Evolutionary conservation across 148 eudicot genomes (phyloP).

Genomic region (Rhododendron henanense): DNA sequence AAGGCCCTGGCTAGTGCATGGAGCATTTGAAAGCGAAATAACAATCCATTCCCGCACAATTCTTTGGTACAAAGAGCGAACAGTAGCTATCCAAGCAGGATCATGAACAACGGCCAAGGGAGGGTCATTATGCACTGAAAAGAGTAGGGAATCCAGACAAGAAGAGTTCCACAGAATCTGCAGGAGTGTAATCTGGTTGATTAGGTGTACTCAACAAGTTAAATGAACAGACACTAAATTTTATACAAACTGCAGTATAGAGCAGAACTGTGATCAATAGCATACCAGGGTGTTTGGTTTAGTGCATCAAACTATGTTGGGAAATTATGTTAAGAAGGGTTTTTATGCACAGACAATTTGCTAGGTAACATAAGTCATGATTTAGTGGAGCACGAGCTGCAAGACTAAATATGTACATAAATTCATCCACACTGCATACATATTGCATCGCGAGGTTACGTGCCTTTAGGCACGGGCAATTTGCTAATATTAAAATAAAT

Average conservation of each 20-base stretch:
- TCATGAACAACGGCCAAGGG: slow-evolving; percentile 80
- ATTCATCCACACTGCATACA: neutral
- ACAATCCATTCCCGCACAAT: slow-evolving; percentile 92
- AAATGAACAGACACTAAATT: slow-evolving; percentile 2
- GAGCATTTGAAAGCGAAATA: slow-evolving; percentile 93
- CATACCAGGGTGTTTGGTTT: neutral
- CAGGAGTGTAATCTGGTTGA: slow-evolving; percentile 15
- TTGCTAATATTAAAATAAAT: neutral
- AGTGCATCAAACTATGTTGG: neutral
- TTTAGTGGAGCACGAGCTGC: neutral
- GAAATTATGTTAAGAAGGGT: neutral
- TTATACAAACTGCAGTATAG: neutral
- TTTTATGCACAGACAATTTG: neutral
- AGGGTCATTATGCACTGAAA: slow-evolving; percentile 76
- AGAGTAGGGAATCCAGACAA: slow-evolving; percentile 81
- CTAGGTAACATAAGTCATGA: neutral
- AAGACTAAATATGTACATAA: neutral
- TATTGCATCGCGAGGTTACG: neutral
- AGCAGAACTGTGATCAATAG: neutral
- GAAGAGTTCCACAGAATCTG: slow-evolving; percentile 95
- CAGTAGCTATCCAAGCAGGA: slow-evolving; percentile 81
- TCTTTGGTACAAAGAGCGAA: slow-evolving; percentile 82
- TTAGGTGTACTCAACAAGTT: slow-evolving; percentile 1
- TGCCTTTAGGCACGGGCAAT: neutral
- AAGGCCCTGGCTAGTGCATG: slow-evolving; percentile 97